Evolutionary conservation across 1,139 yeast genomes (phyloP), one percentile per base, ranked within the genome.

Genomic region (Pichia sp.): DNA sequence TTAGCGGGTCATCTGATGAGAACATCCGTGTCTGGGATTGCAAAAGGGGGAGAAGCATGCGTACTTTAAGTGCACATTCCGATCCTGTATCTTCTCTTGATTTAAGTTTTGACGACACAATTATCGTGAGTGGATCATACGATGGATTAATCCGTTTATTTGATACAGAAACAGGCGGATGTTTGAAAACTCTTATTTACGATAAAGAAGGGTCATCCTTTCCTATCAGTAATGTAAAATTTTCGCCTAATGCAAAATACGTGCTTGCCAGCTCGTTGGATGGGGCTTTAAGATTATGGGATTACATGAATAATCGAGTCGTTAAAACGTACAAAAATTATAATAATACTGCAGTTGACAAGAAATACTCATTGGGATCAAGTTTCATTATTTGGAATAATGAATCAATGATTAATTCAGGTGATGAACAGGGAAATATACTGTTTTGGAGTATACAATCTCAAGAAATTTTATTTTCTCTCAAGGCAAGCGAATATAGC

Each of bases 11-110:
- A 1, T 79, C 93, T 32, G 98, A 91, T 61, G 98, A 91, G 55
- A 88, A 89, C 35, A 81, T 91, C 19, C 75, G 88, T 37, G 72
- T 89, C 4, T 91, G 98, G 98, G 96, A 89, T 61, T 74, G 83
- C 6, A 66, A 74, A 28, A 70, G 79, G 21, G 93, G 94, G 0
- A 71, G 72, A 37, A 75, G 85, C 38, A 64, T 88, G 52, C 79
- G 84, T 55, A 86, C 94, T 0, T 66, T 91, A 43, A 86, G 95
- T 15, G 97, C 98, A 0, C 98, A 91, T 60, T 78, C 95, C 0
- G 97, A 88, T 52, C 95, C 97, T 0, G 84, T 91, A 1, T 78
- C 86, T 35, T 72, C 86, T 0, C 68, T 89, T 1, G 78, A 85
- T 50, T 65, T 91, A 40, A 70, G 78, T 2, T 81, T 80, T 41